Percentiles rank a stretch among this genome's conserved stretches.
phyloP scores from a whole-genome alignment of 345 rosid species.

The Populus alba region DNA sequence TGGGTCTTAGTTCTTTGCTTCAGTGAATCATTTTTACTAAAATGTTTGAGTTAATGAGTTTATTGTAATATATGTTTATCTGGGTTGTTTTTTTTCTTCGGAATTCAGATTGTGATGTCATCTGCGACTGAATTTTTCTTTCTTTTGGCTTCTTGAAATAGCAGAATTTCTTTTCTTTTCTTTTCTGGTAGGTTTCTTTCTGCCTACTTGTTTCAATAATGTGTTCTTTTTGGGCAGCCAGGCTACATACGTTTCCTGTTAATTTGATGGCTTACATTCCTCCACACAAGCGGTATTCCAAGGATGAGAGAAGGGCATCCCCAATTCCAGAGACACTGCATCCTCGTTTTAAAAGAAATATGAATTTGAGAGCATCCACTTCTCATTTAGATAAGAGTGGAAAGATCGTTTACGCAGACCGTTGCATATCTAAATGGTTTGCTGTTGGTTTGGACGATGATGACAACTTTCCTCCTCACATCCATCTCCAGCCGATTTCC shows the following conservation, averaged over 20 bases:
- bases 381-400: conserved; percentile 13
- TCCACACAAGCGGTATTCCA: conserved; percentile 46
- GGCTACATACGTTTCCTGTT: neutral
- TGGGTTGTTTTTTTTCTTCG: neutral
- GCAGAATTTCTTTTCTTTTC: neutral
- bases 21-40: too few relatives aligned
- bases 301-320: conserved; percentile 25
- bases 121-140: neutral
- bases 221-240: neutral
- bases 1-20: too few relatives aligned
- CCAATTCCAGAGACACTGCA: conserved; percentile 32
- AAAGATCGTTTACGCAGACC: conserved; percentile 33
- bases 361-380: conserved; percentile 16
- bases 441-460: conserved; percentile 42
- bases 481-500: conserved; percentile 36
- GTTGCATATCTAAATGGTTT: conserved; percentile 44
- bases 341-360: conserved; percentile 33
- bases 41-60: too few relatives aligned
- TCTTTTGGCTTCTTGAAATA: neutral
- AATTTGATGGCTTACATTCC: too few relatives aligned
- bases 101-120: neutral
- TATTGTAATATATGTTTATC: neutral
- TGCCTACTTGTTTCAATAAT: neutral
- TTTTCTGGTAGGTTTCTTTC: neutral
- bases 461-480: conserved; percentile 29